A percentile compares a stretch with the other conserved stretches of the same genome.
These are phyloP conservation scores for Colletotrichum sansevieriae DNA, from an alignment of 2,329 filamentous ascomycete species.

Conservation along the genomic window DNA sequence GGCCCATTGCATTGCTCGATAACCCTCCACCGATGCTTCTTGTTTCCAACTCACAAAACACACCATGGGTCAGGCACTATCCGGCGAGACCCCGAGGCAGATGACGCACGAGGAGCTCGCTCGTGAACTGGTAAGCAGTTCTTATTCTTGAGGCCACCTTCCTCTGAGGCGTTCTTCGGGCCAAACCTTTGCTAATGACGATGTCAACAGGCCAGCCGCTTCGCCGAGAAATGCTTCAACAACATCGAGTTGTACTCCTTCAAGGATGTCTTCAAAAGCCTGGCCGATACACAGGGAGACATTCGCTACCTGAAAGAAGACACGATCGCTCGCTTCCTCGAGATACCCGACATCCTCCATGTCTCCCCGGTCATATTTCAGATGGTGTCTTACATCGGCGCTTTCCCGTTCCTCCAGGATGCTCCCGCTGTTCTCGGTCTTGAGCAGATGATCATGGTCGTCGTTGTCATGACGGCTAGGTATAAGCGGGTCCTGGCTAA, in stretches of 20 bases:
- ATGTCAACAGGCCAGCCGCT: constrained; percentile 66
- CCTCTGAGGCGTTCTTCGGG: neutral
- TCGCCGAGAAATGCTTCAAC: constrained; percentile 78
- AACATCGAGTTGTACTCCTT: constrained; percentile 80
- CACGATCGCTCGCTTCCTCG: constrained; percentile 78
- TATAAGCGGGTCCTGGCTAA: constrained; percentile 73
- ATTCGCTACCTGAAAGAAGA: constrained; percentile 78
- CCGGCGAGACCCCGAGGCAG: constrained; percentile 58
- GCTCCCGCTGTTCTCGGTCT: constrained; percentile 78
- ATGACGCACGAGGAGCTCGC: constrained; percentile 66
- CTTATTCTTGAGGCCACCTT: neutral
- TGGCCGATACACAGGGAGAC: constrained; percentile 73
- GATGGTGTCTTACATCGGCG: constrained; percentile 77
- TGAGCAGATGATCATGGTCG: constrained; percentile 78
- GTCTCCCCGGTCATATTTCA: constrained; percentile 79
- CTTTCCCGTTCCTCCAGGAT: constrained; percentile 79
- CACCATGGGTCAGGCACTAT: constrained; percentile 67
- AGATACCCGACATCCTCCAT: constrained; percentile 77
- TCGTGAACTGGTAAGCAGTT: constrained; percentile 61
- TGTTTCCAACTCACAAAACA: neutral
- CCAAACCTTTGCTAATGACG: constrained; percentile 26
- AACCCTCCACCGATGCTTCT: neutral
- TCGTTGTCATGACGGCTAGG: constrained; percentile 79
- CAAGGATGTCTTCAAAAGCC: constrained; percentile 78
- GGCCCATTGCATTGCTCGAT: constrained; percentile 1